Evolutionary conservation across 1,139 yeast genomes (phyloP), one percentile per base, ranked within the genome.

Genomic region (Diutina scorzettiae): DNA sequence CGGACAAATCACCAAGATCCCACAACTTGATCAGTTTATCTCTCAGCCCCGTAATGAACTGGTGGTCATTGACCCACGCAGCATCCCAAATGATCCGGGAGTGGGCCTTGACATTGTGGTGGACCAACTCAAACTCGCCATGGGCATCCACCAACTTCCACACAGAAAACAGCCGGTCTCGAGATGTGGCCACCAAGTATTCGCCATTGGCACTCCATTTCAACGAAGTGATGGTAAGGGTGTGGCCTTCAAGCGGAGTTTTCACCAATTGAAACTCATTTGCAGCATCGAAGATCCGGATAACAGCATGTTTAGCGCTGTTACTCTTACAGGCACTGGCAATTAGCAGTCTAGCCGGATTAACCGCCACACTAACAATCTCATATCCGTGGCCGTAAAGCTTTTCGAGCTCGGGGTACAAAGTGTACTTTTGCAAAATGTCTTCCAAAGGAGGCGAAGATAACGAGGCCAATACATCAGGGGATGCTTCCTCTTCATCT

Each of bases 351-450:
- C 77, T 73, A 52, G 73, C 78, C 12, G 81, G 78, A 3, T 85
- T 74, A 1, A 79, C 73, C 43, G 85, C 94, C 42, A 89, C 71
- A 39, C 94, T 73, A 0, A 87, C 76, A 41, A 89, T 78, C 58
- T 93, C 99, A 60, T 87, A 93, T 12, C 99, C 99, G 58, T 93
- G 99, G 0, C 98, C 98, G 54, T 91, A 93, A 41, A 93, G 63
- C 57, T 93, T 93, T 53, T 93, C 98, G 43, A 81, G 63, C 56
- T 93, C 99, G 0, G 98, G 98, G 79, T 93, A 93, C 45, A 93
- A 69, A 0, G 97, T 84, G 55, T 81, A 85, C 53, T 97, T 71
- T 58, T 93, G 98, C 32, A 93, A 67, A 48, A 84, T 84, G 53
- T 87, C 95, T 57, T 89, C 97, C 42, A 81, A 62, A 1, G 96